phyloP scores from a whole-genome alignment of 169 alveolate genomes.

The Plasmodium knowlesi region DNA sequence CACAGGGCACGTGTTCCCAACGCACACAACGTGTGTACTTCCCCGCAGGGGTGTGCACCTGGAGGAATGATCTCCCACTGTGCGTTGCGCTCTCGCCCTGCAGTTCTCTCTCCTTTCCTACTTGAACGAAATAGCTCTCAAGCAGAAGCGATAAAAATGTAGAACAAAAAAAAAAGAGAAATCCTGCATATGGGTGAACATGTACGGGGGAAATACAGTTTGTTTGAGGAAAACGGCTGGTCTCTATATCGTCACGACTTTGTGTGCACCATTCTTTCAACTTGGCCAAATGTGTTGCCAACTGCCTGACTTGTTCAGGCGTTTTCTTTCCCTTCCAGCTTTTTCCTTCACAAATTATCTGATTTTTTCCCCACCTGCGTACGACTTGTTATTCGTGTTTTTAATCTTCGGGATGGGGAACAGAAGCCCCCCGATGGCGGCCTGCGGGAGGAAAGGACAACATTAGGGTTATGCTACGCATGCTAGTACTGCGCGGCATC shows the following conservation, averaged over 20 bases:
- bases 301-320: neutral
- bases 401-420: slow-evolving; percentile 30
- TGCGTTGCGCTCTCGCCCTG: neutral
- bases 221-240: neutral
- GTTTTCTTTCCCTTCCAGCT: neutral
- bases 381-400: slow-evolving; percentile 45
- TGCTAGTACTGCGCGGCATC: neutral
- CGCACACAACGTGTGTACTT: neutral
- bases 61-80: neutral
- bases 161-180: slow-evolving; percentile 31
- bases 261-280: neutral
- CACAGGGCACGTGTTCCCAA: neutral
- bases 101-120: neutral
- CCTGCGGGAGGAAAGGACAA: slow-evolving; percentile 11
- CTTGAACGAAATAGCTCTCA: slow-evolving; percentile 24
- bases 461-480: neutral
- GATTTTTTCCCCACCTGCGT: slow-evolving; percentile 8
- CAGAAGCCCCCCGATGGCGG: slow-evolving; percentile 61
- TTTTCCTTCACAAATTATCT: neutral
- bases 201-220: neutral
- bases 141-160: slow-evolving; percentile 34
- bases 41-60: neutral
- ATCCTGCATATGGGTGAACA: slow-evolving; percentile 3
- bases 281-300: neutral
- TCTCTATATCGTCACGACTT: neutral